Evolutionary conservation across 371 early-diverging fungal species (phyloP).

Genomic region (Entomophthora muscae): DNA sequence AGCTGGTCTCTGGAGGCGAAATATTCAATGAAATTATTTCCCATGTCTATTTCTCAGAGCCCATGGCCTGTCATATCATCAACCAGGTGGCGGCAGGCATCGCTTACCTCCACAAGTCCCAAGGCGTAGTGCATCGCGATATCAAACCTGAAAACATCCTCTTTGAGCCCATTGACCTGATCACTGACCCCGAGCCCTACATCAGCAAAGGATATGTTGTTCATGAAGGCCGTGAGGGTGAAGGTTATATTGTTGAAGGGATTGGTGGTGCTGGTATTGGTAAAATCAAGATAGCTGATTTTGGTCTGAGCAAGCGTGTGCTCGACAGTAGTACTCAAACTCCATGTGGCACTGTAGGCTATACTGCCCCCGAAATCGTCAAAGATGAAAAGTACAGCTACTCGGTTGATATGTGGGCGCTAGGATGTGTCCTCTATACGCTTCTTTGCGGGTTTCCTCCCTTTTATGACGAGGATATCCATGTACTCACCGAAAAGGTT

Average conservation of each 20-base stretch:
- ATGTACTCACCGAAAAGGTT: conserved; percentile 52
- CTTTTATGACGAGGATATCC: conserved; percentile 67
- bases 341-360: conserved; percentile 82
- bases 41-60: conserved; percentile 59
- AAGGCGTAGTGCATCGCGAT: conserved; percentile 83
- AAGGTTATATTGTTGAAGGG: conserved; percentile 48
- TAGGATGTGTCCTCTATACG: conserved; percentile 82
- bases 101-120: conserved; percentile 69
- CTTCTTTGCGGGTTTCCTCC: conserved; percentile 81
- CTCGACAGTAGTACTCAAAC: conserved; percentile 69
- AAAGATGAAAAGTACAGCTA: conserved; percentile 61
- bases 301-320: conserved; percentile 65
- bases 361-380: conserved; percentile 84
- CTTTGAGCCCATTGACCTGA: conserved; percentile 50
- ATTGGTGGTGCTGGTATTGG: conserved; percentile 70
- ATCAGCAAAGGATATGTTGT: conserved; percentile 3
- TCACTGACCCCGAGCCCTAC: conserved; percentile 21
- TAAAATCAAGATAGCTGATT: conserved; percentile 67
- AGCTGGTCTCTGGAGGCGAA: conserved; percentile 71
- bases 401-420: conserved; percentile 85
- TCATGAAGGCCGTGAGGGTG: conserved; percentile 43
- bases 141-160: conserved; percentile 94
- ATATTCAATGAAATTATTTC: conserved; percentile 68
- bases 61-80: conserved; percentile 57
- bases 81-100: conserved; percentile 79